phyloP scores from a whole-genome alignment of 2,329 filamentous ascomycete species.

The Diaporthe longicolla region DNA sequence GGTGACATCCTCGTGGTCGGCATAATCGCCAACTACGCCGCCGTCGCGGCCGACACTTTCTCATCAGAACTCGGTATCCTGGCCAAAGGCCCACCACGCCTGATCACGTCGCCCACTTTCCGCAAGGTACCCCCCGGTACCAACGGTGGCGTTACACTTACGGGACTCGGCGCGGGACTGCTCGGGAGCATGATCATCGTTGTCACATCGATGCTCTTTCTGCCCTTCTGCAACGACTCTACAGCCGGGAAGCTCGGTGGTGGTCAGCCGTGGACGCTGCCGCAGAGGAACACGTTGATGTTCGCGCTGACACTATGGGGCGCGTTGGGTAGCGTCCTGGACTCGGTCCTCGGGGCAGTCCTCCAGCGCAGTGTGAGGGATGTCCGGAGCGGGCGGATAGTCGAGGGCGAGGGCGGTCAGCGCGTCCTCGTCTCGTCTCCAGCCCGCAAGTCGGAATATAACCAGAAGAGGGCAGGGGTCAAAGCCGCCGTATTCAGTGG shows the following conservation, averaged over 20 bases:
- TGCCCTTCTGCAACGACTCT: conserved; percentile 76
- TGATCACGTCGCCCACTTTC: conserved; percentile 85
- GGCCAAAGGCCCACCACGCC: conserved; percentile 79
- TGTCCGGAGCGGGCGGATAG: conserved; percentile 84
- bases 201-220: conserved; percentile 73
- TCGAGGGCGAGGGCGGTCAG: conserved; percentile 83
- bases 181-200: conserved; percentile 81
- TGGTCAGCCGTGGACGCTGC: conserved; percentile 63
- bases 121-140: conserved; percentile 89
- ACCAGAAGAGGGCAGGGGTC: conserved; percentile 54
- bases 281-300: conserved; percentile 63
- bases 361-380: conserved; percentile 91
- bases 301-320: conserved; percentile 80
- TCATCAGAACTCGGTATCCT: conserved; percentile 96
- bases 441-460: conserved; percentile 48
- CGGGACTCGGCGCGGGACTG: conserved; percentile 81
- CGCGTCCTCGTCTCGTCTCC: conserved; percentile 48
- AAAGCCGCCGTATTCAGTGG: conserved; percentile 60
- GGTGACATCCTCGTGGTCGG: conserved; percentile 75
- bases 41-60: conserved; percentile 93
- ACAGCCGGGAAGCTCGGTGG: conserved; percentile 56
- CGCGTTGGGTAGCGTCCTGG: conserved; percentile 83
- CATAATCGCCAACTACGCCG: conserved; percentile 87
- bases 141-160: conserved; percentile 88
- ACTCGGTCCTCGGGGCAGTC: conserved; percentile 88